Percentiles rank a stretch among this genome's conserved stretches.
phyloP scores from a whole-genome alignment of 108 stramenopile species.

The Skeletonema tropicum region DNA sequence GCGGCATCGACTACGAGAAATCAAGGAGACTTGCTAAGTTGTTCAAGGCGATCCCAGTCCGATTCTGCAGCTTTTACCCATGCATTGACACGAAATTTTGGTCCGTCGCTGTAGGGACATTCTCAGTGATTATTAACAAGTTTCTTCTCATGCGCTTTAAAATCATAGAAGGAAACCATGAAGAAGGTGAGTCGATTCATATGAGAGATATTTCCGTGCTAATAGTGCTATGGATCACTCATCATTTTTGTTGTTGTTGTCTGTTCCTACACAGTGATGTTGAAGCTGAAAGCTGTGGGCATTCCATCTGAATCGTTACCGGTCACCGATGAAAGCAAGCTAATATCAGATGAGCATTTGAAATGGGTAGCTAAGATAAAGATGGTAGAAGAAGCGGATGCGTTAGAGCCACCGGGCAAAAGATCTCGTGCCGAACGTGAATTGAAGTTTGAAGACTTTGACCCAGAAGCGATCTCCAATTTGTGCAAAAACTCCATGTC shows the following conservation, averaged over 20 bases:
- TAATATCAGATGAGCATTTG: conserved; percentile 15
- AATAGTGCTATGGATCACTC: neutral
- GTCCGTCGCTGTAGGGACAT: conserved; percentile 18
- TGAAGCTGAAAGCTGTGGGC: conserved; percentile 30
- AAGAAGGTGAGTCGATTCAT: conserved; percentile 8
- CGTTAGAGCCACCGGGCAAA: neutral
- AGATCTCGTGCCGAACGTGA: conserved; percentile 1
- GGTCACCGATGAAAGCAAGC: conserved; percentile 16
- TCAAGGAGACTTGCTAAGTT: conserved; percentile 26
- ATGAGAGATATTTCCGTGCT: neutral
- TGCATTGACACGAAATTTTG: conserved; percentile 27
- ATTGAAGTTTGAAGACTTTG: neutral
- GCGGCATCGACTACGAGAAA: conserved; percentile 40
- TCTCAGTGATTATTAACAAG: conserved; percentile 25
- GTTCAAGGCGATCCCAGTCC: conserved; percentile 17
- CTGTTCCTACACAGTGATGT: neutral
- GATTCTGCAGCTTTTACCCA: conserved; percentile 27
- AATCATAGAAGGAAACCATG: conserved; percentile 9
- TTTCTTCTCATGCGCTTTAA: conserved; percentile 29
- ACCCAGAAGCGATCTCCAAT: neutral
- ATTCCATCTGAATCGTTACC: conserved; percentile 20
- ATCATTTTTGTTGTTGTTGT: neutral
- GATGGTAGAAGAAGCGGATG: neutral
- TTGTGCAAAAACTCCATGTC: neutral
- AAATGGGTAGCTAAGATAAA: conserved; percentile 13